These are phyloP conservation scores for Silybum marianum DNA, from an alignment of 129 eudicot species.

Conservation along the genomic window DNA sequence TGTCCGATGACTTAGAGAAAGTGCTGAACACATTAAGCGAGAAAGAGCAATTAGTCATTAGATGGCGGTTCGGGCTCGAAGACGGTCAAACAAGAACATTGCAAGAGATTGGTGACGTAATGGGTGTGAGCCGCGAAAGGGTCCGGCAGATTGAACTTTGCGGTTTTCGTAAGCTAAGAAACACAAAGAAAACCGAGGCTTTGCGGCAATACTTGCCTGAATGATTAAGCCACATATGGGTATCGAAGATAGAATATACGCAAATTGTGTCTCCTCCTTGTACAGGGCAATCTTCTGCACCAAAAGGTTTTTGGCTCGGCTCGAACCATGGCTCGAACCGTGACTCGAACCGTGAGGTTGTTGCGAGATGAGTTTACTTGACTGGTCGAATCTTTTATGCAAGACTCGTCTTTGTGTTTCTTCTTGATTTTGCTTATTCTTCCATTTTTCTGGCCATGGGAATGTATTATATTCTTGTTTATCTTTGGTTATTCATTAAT, in stretches of 20 bases:
- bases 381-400: constrained; percentile 16
- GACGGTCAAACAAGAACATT: constrained; percentile 75
- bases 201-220: constrained; percentile 62
- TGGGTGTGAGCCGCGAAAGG: constrained; percentile 95
- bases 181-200: constrained; percentile 63
- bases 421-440: constrained; percentile 17
- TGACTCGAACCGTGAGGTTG: constrained; percentile 12
- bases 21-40: constrained; percentile 60
- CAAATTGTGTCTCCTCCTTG: constrained; percentile 17
- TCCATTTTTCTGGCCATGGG: constrained; percentile 29
- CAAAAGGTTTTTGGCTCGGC: constrained; percentile 1
- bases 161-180: constrained; percentile 76
- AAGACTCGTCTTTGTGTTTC: constrained; percentile 6
- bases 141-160: constrained; percentile 80
- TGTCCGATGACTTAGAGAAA: constrained; percentile 69
- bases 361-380: constrained; percentile 27
- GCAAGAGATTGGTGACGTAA: constrained; percentile 88
- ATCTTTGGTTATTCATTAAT: constrained; percentile 34
- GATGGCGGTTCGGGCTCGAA: constrained; percentile 77
- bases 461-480: constrained; percentile 36
- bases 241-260: constrained; percentile 31
- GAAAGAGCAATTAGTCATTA: constrained; percentile 66
- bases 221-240: constrained; percentile 12
- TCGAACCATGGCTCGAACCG: background rate
- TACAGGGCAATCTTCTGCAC: constrained; percentile 35